These are phyloP conservation scores for Cantharellus anzutake DNA, from an alignment of 768 basidiomycete species.

Conservation along the genomic window DNA sequence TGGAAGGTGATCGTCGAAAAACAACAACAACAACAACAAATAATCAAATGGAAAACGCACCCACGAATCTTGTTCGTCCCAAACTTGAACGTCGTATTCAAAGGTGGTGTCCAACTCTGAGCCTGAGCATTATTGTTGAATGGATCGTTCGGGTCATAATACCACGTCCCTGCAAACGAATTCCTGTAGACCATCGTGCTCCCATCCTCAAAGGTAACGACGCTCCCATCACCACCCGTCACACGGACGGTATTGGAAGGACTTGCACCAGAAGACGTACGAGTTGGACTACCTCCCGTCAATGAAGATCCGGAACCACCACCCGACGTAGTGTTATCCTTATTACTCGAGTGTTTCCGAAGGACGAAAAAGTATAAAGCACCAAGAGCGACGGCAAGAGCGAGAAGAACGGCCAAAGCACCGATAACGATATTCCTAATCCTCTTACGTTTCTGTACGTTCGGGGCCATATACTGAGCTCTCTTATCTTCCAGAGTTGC, in stretches of 20 bases:
- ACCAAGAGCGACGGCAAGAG: constrained; percentile 9
- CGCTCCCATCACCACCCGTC: constrained; percentile 51
- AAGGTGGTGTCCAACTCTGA: constrained; percentile 63
- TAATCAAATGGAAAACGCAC: constrained; percentile 19
- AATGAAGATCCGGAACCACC: neutral
- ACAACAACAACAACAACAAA: neutral
- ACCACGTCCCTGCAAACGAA: constrained; percentile 41
- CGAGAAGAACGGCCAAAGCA: constrained; percentile 6
- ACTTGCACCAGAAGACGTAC: neutral
- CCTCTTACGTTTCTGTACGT: neutral
- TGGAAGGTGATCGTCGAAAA: constrained; percentile 6
- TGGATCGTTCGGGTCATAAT: constrained; percentile 46
- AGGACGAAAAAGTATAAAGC: constrained; percentile 12
- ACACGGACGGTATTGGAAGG: constrained; percentile 9
- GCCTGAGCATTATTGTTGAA: constrained; percentile 56
- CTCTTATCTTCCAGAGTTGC: constrained; percentile 2
- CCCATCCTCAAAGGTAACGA: constrained; percentile 44
- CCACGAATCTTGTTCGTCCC: constrained; percentile 41
- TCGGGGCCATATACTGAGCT: constrained; percentile 2
- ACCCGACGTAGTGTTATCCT: neutral
- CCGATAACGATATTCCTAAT: constrained; percentile 1
- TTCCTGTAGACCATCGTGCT: constrained; percentile 60
- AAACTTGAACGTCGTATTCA: constrained; percentile 60
- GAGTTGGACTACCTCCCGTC: constrained; percentile 10
- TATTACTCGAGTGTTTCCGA: constrained; percentile 4